These are phyloP conservation scores for Trypanosoma grayi DNA, from an alignment of 208 protist genomes.

Conservation along the genomic window DNA sequence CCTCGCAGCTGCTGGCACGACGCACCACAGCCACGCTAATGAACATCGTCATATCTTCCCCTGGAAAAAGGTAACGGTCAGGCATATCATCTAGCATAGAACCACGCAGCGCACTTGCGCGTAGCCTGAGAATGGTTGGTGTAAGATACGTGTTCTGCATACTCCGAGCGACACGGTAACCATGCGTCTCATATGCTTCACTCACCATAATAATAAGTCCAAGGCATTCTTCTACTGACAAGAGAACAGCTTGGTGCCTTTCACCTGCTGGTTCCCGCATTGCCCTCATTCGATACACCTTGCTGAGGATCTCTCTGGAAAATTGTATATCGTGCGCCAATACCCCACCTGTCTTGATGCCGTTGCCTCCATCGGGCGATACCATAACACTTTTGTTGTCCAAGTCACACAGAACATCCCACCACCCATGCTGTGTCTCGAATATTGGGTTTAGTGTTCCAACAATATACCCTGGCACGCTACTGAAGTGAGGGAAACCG, in stretches of 20 bases:
- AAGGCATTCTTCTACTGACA: conserved; percentile 62
- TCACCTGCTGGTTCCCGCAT: conserved; percentile 41
- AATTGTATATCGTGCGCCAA: conserved; percentile 25
- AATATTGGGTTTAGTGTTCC: conserved; percentile 86
- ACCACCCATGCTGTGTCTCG: conserved; percentile 55
- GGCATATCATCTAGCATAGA: conserved; percentile 38
- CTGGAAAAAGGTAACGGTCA: conserved; percentile 25
- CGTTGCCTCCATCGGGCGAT: neutral
- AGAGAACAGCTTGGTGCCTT: conserved; percentile 37
- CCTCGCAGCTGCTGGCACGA: conserved; percentile 28
- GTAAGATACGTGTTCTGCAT: conserved; percentile 36
- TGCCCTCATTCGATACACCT: conserved; percentile 40
- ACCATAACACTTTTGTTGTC: conserved; percentile 41
- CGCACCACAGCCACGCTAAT: conserved; percentile 51
- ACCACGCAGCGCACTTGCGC: conserved; percentile 34
- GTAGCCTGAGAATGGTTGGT: conserved; percentile 27
- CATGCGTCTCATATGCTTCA: conserved; percentile 10
- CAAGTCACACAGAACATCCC: conserved; percentile 75
- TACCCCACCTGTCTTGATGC: neutral
- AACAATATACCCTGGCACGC: conserved; percentile 71
- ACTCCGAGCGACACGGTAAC: neutral
- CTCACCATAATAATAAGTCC: conserved; percentile 34
- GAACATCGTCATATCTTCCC: conserved; percentile 39
- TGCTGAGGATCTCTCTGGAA: conserved; percentile 35
- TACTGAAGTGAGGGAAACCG: conserved; percentile 47